Conservation (phyloP, 805 yeast genomes). For the Candida michaelii region DNA sequence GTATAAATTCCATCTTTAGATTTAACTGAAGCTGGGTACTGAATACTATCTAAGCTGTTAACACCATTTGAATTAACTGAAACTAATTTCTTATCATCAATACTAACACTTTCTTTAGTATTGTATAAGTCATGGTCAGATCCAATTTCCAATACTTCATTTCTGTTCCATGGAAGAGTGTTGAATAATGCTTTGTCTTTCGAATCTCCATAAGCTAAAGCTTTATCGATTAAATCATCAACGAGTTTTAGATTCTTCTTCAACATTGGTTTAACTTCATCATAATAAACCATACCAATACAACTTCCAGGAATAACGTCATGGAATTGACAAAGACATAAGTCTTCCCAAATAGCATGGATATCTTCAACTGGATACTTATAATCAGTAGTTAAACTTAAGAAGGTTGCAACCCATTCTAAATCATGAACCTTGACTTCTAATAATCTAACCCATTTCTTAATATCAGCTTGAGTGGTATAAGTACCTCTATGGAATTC, state of each 20-base stretch:
- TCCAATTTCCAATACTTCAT: slow-evolving; percentile 41
- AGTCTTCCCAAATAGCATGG: slow-evolving; percentile 80
- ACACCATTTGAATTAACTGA: slow-evolving; percentile 23
- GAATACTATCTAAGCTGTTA: slow-evolving; percentile 23
- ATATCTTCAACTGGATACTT: slow-evolving; percentile 71
- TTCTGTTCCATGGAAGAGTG: slow-evolving; percentile 66
- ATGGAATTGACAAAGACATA: slow-evolving; percentile 90
- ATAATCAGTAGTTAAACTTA: slow-evolving; percentile 58
- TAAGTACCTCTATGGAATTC: slow-evolving; percentile 98
- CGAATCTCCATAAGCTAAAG: slow-evolving; percentile 28
- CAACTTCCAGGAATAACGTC: slow-evolving; percentile 98
- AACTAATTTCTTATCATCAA: slow-evolving; percentile 16
- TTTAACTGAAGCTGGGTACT: slow-evolving; percentile 50
- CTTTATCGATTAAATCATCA: slow-evolving; percentile 50
- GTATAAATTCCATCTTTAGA: slow-evolving; percentile 36
- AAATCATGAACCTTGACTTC: slow-evolving; percentile 82
- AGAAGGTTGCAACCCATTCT: slow-evolving; percentile 77
- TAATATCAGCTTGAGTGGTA: slow-evolving; percentile 88
- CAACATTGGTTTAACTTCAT: slow-evolving; percentile 80
- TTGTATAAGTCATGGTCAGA: slow-evolving; percentile 18
- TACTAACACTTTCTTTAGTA: background rate
- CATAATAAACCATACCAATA: slow-evolving; percentile 84
- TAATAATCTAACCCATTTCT: slow-evolving; percentile 71
- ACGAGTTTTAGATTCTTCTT: slow-evolving; percentile 54
- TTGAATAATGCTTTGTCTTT: slow-evolving; percentile 35